Percentiles rank a stretch among this genome's conserved stretches.
Evolutionary conservation across 192 early-diverging fungal species (phyloP).

Genomic region (Entomortierella lignicola): DNA sequence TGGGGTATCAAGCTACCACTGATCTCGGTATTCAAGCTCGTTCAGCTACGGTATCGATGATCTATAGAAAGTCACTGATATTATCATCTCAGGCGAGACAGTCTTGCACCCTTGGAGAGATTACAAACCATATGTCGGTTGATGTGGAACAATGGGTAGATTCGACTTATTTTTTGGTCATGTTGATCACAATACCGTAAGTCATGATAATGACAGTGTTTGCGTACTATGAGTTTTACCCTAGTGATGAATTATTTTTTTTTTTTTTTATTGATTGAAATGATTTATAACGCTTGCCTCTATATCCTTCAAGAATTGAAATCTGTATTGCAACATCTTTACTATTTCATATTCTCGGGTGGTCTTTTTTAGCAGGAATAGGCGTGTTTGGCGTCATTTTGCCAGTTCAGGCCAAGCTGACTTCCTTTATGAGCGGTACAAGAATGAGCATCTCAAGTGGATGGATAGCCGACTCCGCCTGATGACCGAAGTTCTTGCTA

Average conservation of each 20-base stretch:
- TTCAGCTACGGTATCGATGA: slow-evolving; percentile 72
- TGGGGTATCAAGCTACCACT: slow-evolving; percentile 25
- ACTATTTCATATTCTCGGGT: slow-evolving; percentile 54
- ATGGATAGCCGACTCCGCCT: slow-evolving; percentile 21
- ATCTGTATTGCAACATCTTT: too few relatives aligned
- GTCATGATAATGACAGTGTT: too few relatives aligned
- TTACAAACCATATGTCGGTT: slow-evolving; percentile 76
- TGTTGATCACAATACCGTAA: too few relatives aligned
- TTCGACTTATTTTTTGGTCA: slow-evolving; percentile 65
- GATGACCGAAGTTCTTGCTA: slow-evolving; percentile 33
- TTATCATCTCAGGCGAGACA: slow-evolving; percentile 68
- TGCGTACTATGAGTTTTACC: too few relatives aligned
- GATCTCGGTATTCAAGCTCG: slow-evolving; percentile 71
- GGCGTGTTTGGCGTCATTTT: slow-evolving; percentile 8
- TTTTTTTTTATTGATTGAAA: too few relatives aligned
- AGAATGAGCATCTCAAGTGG: slow-evolving; percentile 9
- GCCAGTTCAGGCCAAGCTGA: slow-evolving; percentile 16
- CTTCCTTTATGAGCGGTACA: slow-evolving; percentile 3
- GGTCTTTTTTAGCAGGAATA: slow-evolving; percentile 60
- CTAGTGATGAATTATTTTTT: too few relatives aligned
- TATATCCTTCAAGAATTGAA: too few relatives aligned
- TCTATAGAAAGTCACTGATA: slow-evolving; percentile 82
- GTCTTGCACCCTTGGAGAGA: slow-evolving; percentile 62
- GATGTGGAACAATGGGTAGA: slow-evolving; percentile 65
- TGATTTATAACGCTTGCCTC: too few relatives aligned